Base-by-base conservation (phyloP, 495 filamentous ascomycete genomes). In the Aspergillus nidulans region DNA sequence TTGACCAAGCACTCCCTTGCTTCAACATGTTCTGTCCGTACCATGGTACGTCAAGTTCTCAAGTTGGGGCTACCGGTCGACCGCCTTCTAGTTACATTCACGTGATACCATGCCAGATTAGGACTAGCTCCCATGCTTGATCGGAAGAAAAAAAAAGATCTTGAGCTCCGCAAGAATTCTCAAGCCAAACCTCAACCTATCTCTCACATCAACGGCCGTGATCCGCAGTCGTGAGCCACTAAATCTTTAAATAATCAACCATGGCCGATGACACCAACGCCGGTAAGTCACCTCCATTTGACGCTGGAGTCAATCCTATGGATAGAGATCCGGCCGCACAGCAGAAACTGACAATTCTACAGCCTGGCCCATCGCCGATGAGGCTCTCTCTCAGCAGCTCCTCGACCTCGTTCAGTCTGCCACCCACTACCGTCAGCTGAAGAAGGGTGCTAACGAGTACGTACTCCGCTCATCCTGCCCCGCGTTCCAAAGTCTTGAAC, bases 361-460 rank as follows among this genome's bases (percentile, higher is more conserved):
- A 85, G 92, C 92, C 62, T 96, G 91, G 88, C 92, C 92, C 59
- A 75, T 95, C 65, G 92, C 92, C 70, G 94, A 96, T 64, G 76
- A 81, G 60, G 77, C 78, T 51, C 80, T 96, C n/a, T 74, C 85
- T 81, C 91, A 82, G 83, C 87, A 66, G 30, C 82, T 95, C 52
- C 79, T 96, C 32, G 91, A 96, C 63, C 80, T 95, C 26, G 80
- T 96, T 36, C 92, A 97, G 76, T 89, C 95, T 69, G 88, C 87
- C 26, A 77, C 75, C 43, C 88, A 96, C 72, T 89, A 89, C 74
- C 78, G 88, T 38, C 90, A 94, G 77, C 69, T 92, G 30, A 96
- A 95, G 83, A 94, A 94, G 79, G 90, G 90, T 48, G 77, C 78
- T 20, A 81, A 80, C 71, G 76, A 81, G 69, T 69, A 60, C 26